Evolutionary conservation across 129 eudicot genomes (phyloP).

Genomic region (Scalesia atractyloides): DNA sequence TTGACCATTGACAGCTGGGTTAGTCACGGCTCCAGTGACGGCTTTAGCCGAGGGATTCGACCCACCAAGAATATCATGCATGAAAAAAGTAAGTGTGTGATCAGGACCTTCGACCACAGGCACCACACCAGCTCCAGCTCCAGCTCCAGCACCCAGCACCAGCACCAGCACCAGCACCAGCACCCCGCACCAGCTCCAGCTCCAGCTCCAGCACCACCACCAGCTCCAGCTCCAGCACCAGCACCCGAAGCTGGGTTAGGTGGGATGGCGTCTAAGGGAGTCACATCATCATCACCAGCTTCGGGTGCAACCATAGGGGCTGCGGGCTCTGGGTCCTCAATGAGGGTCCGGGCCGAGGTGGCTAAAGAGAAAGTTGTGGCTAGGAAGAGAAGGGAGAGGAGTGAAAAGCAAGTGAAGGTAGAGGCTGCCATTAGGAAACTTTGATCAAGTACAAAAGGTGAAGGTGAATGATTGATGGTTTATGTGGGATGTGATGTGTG

Average conservation of each 20-base stretch:
- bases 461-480: slow-evolving; percentile 16
- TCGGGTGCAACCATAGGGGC: slow-evolving; percentile 34
- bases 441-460: slow-evolving; percentile 15
- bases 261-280: slow-evolving; percentile 38
- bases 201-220: background rate
- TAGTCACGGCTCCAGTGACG: slow-evolving; percentile 53
- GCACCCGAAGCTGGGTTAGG: slow-evolving; percentile 30
- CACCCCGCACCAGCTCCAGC: background rate
- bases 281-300: slow-evolving; percentile 2
- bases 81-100: slow-evolving; percentile 47
- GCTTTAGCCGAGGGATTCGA: slow-evolving; percentile 58
- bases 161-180: background rate
- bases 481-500: slow-evolving; percentile 9
- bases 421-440: slow-evolving; percentile 23
- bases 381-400: slow-evolving; percentile 27
- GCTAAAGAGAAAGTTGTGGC: slow-evolving; percentile 3
- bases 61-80: slow-evolving; percentile 63
- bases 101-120: slow-evolving; percentile 37
- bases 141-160: slow-evolving; percentile 7
- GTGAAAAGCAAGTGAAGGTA: slow-evolving; percentile 27
- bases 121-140: slow-evolving; percentile 1
- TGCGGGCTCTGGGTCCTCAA: slow-evolving; percentile 23
- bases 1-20: slow-evolving; percentile 51
- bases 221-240: background rate
- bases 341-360: slow-evolving; percentile 39